Percentiles rank a stretch among this genome's conserved stretches.
phyloP scores from a whole-genome alignment of 2,329 filamentous ascomycete genomes.

The Ustulina deusta region DNA sequence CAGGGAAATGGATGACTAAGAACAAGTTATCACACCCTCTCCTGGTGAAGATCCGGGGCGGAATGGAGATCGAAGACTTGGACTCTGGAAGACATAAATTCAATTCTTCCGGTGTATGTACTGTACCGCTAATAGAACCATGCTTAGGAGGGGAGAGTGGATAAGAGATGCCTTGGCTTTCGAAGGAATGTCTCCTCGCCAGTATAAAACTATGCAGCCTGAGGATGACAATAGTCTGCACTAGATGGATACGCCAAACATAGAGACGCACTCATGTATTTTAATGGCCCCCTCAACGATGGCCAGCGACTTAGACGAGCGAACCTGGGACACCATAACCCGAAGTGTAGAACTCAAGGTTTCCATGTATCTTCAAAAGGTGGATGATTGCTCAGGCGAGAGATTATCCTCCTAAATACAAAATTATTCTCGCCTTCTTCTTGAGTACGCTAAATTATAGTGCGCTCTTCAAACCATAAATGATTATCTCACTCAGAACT shows the following conservation, averaged over 20 bases:
- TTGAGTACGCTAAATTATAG: neutral
- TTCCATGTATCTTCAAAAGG: constrained; percentile 23
- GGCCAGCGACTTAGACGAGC: constrained; percentile 11
- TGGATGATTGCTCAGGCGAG: constrained; percentile 18
- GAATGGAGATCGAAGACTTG: constrained; percentile 7
- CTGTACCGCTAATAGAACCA: constrained; percentile 40
- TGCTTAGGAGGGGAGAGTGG: constrained; percentile 31
- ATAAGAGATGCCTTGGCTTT: constrained; percentile 34
- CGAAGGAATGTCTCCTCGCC: constrained; percentile 5
- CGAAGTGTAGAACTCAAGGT: constrained; percentile 13
- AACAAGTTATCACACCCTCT: neutral
- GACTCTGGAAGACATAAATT: constrained; percentile 35
- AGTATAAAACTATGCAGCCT: constrained; percentile 23
- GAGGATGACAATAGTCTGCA: constrained; percentile 6
- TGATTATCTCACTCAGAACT: neutral
- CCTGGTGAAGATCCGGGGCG: neutral
- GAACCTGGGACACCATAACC: neutral
- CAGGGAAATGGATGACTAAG: constrained; percentile 15
- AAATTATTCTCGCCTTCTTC: constrained; percentile 7
- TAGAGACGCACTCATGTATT: constrained; percentile 33
- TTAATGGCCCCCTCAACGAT: constrained; percentile 31
- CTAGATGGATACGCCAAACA: constrained; percentile 33
- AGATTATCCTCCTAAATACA: constrained; percentile 19
- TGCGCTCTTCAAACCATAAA: neutral
- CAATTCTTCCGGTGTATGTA: constrained; percentile 43